phyloP scores from a whole-genome alignment of 805 yeast genomes.

The Henningerozyma blattae region DNA sequence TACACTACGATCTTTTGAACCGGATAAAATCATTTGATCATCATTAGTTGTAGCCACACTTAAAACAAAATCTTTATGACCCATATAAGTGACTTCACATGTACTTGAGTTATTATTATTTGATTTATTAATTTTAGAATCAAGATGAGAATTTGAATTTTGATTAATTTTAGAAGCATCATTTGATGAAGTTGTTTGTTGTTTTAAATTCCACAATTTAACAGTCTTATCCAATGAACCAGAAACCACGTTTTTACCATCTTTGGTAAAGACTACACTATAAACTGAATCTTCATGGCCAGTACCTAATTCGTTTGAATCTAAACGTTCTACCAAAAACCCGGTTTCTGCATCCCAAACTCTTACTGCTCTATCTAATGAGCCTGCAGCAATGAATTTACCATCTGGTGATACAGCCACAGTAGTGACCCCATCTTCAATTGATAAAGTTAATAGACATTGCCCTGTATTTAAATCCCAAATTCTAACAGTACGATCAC shows the following conservation, averaged over 20 bases:
- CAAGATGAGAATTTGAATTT: no score
- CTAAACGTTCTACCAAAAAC: conserved; percentile 81
- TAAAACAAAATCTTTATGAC: conserved; percentile 92
- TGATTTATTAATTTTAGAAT: conserved; percentile 5
- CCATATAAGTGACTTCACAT: conserved; percentile 87
- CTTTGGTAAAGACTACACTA: conserved; percentile 85
- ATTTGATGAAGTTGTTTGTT: conserved; percentile 5
- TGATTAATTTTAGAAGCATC: conserved; percentile 6
- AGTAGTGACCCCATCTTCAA: conserved; percentile 97
- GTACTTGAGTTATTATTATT: conserved; percentile 33
- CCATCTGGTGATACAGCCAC: conserved; percentile 97
- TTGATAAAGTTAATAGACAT: conserved; percentile 79
- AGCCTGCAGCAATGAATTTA: conserved; percentile 90
- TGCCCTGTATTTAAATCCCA: conserved; percentile 90
- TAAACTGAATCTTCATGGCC: conserved; percentile 96
- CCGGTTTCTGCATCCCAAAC: conserved; percentile 96
- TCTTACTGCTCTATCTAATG: conserved; percentile 86
- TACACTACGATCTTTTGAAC: conserved; percentile 95
- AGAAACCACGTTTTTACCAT: conserved; percentile 84
- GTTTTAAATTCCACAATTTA: conserved; percentile 84
- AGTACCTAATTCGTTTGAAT: conserved; percentile 73
- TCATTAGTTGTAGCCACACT: conserved; percentile 92
- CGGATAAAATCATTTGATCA: conserved; percentile 80
- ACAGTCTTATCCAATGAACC: conserved; percentile 95
- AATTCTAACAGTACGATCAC: conserved; percentile 90